These are phyloP conservation scores for Trypanosoma theileri DNA, from an alignment of 208 protist genomes.

Conservation along the genomic window DNA sequence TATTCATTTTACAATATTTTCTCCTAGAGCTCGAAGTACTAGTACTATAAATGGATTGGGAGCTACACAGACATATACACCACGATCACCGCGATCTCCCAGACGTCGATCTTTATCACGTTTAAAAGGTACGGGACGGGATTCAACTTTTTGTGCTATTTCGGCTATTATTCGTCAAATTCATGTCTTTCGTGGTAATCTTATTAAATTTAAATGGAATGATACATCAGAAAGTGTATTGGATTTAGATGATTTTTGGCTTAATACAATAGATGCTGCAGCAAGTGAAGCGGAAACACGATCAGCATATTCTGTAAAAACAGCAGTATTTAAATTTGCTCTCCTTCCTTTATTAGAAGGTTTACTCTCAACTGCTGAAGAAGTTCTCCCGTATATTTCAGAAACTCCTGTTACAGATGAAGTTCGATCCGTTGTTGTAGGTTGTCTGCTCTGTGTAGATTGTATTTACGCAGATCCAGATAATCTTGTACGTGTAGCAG, in stretches of 20 bases:
- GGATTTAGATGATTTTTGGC: conserved; percentile 70
- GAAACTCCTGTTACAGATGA: conserved; percentile 55
- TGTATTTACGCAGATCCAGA: conserved; percentile 64
- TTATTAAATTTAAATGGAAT: conserved; percentile 56
- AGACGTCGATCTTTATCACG: background rate
- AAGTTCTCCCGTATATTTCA: conserved; percentile 61
- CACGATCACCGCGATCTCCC: background rate
- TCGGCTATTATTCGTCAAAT: conserved; percentile 39
- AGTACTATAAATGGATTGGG: background rate
- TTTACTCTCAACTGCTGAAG: conserved; percentile 67
- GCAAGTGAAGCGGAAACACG: conserved; percentile 39
- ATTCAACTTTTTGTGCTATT: conserved; percentile 30
- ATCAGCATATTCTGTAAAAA: conserved; percentile 38
- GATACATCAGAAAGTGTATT: conserved; percentile 49
- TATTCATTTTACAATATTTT: background rate
- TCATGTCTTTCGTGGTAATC: conserved; percentile 36
- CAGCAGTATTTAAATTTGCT: conserved; percentile 73
- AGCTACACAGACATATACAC: conserved; percentile 1
- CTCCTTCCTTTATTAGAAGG: conserved; percentile 81
- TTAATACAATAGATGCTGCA: conserved; percentile 68
- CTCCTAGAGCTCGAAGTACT: background rate
- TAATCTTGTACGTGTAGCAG: background rate
- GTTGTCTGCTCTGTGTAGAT: conserved; percentile 75
- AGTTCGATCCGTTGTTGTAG: conserved; percentile 64
- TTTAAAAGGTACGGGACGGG: background rate